A percentile compares a stretch with the other conserved stretches of the same genome.
These are phyloP conservation scores for Flaveria trinervia DNA, from an alignment of 129 eudicot genomes.

Conservation along the genomic window DNA sequence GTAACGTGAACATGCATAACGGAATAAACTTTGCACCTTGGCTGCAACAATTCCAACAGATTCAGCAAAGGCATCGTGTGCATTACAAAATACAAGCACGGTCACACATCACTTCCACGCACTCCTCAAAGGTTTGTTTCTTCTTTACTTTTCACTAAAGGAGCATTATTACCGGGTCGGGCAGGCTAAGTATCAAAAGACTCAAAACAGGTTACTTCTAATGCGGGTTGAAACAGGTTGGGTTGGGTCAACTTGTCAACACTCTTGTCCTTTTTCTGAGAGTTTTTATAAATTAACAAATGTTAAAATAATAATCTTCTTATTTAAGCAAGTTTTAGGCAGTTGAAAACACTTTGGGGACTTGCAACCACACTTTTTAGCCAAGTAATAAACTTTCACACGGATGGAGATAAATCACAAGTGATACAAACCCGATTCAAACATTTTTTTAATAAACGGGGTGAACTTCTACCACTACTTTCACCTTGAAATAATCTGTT, in stretches of 20 bases:
- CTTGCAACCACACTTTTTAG: not conserved
- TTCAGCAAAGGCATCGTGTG: constrained; percentile 79
- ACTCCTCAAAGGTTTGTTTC: constrained; percentile 59
- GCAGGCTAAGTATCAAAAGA: not conserved
- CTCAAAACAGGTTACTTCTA: too few species aligned
- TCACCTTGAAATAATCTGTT: not conserved
- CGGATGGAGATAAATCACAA: too few species aligned
- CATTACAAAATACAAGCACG: constrained; percentile 54
- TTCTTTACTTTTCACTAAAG: constrained; percentile 2
- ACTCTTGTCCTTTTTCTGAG: not conserved
- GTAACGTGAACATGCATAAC: constrained; percentile 45
- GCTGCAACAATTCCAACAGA: constrained; percentile 66
- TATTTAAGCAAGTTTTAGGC: not conserved
- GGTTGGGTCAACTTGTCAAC: not conserved
- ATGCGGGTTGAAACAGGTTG: not conserved
- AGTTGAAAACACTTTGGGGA: not conserved
- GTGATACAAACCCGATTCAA: too few species aligned
- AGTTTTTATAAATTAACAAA: not conserved
- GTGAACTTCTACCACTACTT: not conserved
- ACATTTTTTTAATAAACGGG: too few species aligned
- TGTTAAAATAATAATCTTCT: not conserved
- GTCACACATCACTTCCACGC: constrained; percentile 41
- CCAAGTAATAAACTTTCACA: too few species aligned
- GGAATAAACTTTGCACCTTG: constrained; percentile 72
- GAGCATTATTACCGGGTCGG: not conserved